Conservation (phyloP, 2,329 filamentous ascomycete species). For the Albophoma yamanashiensis region DNA sequence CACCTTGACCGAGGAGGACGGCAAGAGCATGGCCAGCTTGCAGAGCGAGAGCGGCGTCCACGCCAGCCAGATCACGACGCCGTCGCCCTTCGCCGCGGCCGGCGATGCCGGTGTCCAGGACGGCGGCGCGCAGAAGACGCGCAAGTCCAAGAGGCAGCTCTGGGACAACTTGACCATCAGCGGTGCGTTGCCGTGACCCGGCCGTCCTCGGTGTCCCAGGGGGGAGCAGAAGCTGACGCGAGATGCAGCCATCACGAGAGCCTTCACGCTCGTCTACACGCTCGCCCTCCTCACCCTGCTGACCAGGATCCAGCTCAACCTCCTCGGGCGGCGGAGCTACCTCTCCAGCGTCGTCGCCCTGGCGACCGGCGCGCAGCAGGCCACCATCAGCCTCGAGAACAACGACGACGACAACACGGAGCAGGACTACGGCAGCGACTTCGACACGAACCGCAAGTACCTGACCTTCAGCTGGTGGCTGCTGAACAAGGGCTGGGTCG, state of each 20-base stretch:
- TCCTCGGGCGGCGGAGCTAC: slow-evolving; percentile 90
- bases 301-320: slow-evolving; percentile 91
- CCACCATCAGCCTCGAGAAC: slow-evolving; percentile 83
- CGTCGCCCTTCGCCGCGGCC: slow-evolving; percentile 33
- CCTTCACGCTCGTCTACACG: slow-evolving; percentile 88
- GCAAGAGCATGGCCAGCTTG: slow-evolving; percentile 62
- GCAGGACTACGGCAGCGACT: slow-evolving; percentile 81
- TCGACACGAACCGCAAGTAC: slow-evolving; percentile 91
- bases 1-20: slow-evolving; percentile 74
- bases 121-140: slow-evolving; percentile 36
- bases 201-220: background rate
- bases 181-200: slow-evolving; percentile 44
- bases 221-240: background rate
- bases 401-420: slow-evolving; percentile 81
- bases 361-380: slow-evolving; percentile 62
- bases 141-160: slow-evolving; percentile 79
- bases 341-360: slow-evolving; percentile 90
- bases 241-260: slow-evolving; percentile 61
- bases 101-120: slow-evolving; percentile 26
- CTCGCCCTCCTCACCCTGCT: slow-evolving; percentile 81
- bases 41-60: slow-evolving; percentile 77
- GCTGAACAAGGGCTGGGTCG: slow-evolving; percentile 78
- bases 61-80: slow-evolving; percentile 61
- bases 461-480: slow-evolving; percentile 98
- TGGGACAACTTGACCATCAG: slow-evolving; percentile 98